Base-by-base conservation (phyloP, 306 rosid species). In the Lathyrus aphaca region DNA sequence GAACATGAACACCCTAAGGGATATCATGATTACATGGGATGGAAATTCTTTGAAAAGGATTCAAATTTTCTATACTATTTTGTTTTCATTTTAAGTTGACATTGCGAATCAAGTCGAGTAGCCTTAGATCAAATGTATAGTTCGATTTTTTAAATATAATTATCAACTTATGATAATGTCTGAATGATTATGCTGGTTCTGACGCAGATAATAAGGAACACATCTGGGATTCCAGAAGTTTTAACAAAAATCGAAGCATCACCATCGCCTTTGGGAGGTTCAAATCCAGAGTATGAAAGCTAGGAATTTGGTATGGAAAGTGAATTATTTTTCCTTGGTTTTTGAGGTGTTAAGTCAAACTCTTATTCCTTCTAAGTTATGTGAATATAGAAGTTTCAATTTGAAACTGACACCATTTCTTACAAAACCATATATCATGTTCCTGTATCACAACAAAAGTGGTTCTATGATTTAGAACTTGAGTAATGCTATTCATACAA, bases 211-310 rank as follows among this genome's bases (percentile, higher is more conserved):
- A 80, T 83, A 68, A 89, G 99, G 84, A 83, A 89, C 80, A 82
- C 95, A 5, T 75, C 89, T 61, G 97, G 99, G 69, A 69, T 87
- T 69, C 97, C 99, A 37, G 96, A 95, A 87, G 97, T 95, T 69
- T 83, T 95, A 56, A 89, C 97, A n/a, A 83, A 95, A 88, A 65
- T 84, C 75, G 95, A 86, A 71, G 63, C 80, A 49, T 63, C 89
- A 9, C 75, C 86, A 32, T 68, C 92, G 54, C 60, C 88, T 48
- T 57, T 85, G 70, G 87, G 80, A 67, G 95, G 88, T 37, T 67
- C 89, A 6, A 63, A 37, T 67, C 50, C 82, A 15, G 96, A 87
- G 62, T 91, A 95, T 57, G 97, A 78, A 79, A 95, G 99, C 89
- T 95, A 83, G 79, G 60, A 39, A 70, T 63, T 65, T 25, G 51